Evolutionary conservation across 179 eudicot species (phyloP), one percentile per base, ranked within the genome.

Genomic region (Silene coronaria): DNA sequence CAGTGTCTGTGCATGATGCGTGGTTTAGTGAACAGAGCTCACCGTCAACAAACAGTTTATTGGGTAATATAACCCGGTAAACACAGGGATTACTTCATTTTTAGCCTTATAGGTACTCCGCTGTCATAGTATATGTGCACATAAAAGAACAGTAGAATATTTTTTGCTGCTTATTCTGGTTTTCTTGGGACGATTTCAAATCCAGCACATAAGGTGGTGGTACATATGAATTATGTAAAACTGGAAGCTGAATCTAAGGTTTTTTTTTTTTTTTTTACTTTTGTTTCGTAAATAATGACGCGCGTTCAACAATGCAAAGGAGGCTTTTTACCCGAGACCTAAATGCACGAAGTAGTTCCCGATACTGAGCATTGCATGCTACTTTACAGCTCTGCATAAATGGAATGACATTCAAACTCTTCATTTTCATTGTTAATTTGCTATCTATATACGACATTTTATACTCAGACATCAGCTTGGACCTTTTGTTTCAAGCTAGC

Each of bases 1-100:
- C 88, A 0, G 85, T 85, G 17, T 85, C 88, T 0, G 86, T 85
- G 65, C 88, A 85, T 30, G 88, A 83, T 68, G 70, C 76, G 63
- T 85, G 88, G 86, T 57, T 83, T 27, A 85, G 88, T 68, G 86
- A 79, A 69, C 82, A 81, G 24, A 83, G 88, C 83, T 85, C 88
- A 3, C 88, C 88, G 73, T 85, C 88, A n/a, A 75, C 84, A 59
- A 84, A 76, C 60, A 83, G 86, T 71, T 79, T 85, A 78, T 72
- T 83, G 81, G 81, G 83, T 63, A 81, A 81, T 53, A 83, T 79
- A 42, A 70, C 67, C 71, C 79, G 65, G 75, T 83, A 73, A 75
- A 28, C 72, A 23, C 62, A n/a, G 60, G 1, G 38, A 58, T 36
- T 17, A 23, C 1, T 5, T 21, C 12, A 45, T 22, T 42, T 23